phyloP scores from a whole-genome alignment of 139 green algal genomes.

The Nannochloris sp. region DNA sequence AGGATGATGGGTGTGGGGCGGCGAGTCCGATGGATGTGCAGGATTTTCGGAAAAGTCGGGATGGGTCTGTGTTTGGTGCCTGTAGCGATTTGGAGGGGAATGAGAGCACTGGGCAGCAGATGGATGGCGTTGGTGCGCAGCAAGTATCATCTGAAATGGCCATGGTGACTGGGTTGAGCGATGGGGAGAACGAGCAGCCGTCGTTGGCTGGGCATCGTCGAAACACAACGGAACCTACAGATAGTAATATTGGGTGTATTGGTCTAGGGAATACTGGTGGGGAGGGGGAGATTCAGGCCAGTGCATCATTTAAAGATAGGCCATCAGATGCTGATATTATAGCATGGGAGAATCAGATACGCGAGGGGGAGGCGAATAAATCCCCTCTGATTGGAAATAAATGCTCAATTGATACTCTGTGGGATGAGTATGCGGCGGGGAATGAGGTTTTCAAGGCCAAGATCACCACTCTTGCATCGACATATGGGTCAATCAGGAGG shows the following conservation, averaged over 20 bases:
- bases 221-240: not conserved
- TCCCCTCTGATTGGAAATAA: constrained; percentile 10
- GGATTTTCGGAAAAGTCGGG: not conserved
- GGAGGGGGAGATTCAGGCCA: not conserved
- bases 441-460: constrained; percentile 65
- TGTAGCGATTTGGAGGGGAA: not conserved
- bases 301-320: constrained; percentile 1
- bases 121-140: not conserved
- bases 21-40: constrained; percentile 8
- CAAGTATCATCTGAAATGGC: constrained; percentile 25
- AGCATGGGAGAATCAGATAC: constrained; percentile 34
- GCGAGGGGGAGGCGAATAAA: not conserved
- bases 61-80: not conserved
- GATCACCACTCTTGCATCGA: constrained; percentile 39
- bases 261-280: not conserved
- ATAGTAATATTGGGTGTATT: constrained; percentile 13
- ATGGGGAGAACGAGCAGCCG: constrained; percentile 4
- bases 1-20: not conserved
- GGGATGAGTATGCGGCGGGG: constrained; percentile 54
- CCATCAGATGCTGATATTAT: constrained; percentile 47
- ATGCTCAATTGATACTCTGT: constrained; percentile 10
- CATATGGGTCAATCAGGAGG: constrained; percentile 48
- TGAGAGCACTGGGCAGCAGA: constrained; percentile 1
- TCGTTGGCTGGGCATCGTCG: not conserved
- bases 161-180: constrained; percentile 17